phyloP scores from a whole-genome alignment of 192 early-diverging fungal species.

The Dimargaris cristalligena region DNA sequence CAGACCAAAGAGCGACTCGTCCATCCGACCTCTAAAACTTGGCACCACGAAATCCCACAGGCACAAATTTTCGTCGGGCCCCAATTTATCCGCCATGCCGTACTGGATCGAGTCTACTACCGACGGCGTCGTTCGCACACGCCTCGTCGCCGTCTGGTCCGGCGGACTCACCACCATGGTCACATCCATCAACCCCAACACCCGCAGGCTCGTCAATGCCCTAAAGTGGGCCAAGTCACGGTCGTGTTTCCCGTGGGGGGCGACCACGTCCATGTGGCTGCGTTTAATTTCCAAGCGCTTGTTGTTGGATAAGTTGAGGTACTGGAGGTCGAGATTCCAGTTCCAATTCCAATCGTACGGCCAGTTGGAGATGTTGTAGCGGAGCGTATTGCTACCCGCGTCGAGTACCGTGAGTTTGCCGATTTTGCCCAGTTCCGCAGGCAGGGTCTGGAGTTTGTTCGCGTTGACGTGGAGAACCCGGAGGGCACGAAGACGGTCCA shows the following conservation, averaged over 20 bases:
- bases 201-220: constrained; percentile 54
- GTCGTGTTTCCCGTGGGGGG: constrained; percentile 17
- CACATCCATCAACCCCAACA: constrained; percentile 81
- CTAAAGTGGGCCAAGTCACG: constrained; percentile 59
- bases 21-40: constrained; percentile 63
- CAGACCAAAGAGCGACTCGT: constrained; percentile 76
- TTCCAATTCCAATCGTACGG: constrained; percentile 96
- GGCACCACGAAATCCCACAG: constrained; percentile 79
- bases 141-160: constrained; percentile 62
- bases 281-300: constrained; percentile 75
- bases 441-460: constrained; percentile 76
- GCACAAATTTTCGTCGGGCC: constrained; percentile 44
- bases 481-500: constrained; percentile 50
- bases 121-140: constrained; percentile 67
- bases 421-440: constrained; percentile 82
- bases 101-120: constrained; percentile 70
- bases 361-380: constrained; percentile 91
- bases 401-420: constrained; percentile 60
- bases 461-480: constrained; percentile 72
- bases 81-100: constrained; percentile 72
- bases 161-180: constrained; percentile 65
- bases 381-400: constrained; percentile 71
- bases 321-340: constrained; percentile 78
- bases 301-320: constrained; percentile 81
- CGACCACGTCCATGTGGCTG: constrained; percentile 30